Percentiles rank a stretch among this genome's conserved stretches.
These are phyloP conservation scores for Lactarius sp. DNA, from an alignment of 768 basidiomycete genomes.

Conservation along the genomic window DNA sequence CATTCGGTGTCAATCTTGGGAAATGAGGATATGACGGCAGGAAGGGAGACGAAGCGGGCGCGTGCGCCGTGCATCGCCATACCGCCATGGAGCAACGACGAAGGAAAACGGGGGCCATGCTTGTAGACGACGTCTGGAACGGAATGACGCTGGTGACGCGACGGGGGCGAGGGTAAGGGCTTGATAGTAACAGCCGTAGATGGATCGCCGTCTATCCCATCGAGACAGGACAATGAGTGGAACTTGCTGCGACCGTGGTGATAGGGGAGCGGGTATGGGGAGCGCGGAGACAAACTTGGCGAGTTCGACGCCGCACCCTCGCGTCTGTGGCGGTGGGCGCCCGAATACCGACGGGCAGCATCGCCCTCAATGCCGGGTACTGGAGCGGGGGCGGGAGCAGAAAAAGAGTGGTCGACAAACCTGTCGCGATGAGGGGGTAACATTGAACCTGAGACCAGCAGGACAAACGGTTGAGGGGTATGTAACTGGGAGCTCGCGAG, in stretches of 20 bases:
- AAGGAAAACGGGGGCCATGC: slow-evolving; percentile 12
- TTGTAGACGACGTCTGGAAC: slow-evolving; percentile 10
- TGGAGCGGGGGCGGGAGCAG: neutral
- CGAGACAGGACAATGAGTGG: neutral
- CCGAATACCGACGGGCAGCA: slow-evolving; percentile 11
- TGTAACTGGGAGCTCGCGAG: neutral
- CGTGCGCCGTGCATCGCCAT: slow-evolving; percentile 5
- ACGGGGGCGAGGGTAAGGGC: neutral
- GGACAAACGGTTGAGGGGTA: neutral
- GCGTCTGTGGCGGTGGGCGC: slow-evolving; percentile 11
- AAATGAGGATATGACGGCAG: neutral
- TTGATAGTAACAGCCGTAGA: neutral
- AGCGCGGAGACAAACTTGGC: slow-evolving; percentile 7
- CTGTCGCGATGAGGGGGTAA: neutral
- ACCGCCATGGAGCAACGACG: neutral
- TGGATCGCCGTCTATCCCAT: neutral
- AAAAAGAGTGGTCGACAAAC: neutral
- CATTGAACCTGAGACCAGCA: slow-evolving; percentile 8
- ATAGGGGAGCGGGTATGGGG: slow-evolving; percentile 19
- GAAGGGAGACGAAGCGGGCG: slow-evolving; percentile 19
- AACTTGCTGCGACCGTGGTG: neutral
- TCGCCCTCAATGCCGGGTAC: neutral
- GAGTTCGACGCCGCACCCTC: neutral
- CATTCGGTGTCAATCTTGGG: slow-evolving; percentile 15
- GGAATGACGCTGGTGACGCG: slow-evolving; percentile 10